phyloP scores from a whole-genome alignment of 441 rosid species.

The Erodium moschatum region DNA sequence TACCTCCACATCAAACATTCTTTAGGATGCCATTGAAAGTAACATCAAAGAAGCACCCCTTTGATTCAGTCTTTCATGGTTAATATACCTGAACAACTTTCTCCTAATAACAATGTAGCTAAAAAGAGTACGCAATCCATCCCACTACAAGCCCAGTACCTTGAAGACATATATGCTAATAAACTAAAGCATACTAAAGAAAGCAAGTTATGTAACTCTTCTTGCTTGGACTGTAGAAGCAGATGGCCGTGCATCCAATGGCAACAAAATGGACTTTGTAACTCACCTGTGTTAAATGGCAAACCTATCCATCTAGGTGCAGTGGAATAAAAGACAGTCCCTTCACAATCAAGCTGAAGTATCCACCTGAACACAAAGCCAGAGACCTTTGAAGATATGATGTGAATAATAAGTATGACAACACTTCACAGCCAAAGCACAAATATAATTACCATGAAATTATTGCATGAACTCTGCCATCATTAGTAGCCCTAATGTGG shows the following conservation, averaged over 20 bases:
- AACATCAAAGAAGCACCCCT: constrained; percentile 1
- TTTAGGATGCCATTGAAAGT: constrained; percentile 9
- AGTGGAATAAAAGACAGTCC: constrained; percentile 76
- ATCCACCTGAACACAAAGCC: constrained; percentile 56
- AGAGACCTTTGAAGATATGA: neutral
- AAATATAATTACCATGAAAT: constrained; percentile 57
- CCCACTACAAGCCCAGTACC: neutral
- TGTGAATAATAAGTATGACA: neutral
- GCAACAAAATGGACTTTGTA: neutral
- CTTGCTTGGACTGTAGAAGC: neutral
- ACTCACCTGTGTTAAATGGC: constrained; percentile 35
- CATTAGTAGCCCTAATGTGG: constrained; percentile 40
- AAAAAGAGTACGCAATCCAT: neutral
- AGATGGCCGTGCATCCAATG: neutral
- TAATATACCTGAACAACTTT: constrained; percentile 1
- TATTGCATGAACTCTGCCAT: constrained; percentile 73
- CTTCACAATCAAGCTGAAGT: constrained; percentile 84
- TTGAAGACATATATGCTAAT: neutral
- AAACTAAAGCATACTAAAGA: constrained; percentile 3
- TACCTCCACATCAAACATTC: constrained; percentile 1
- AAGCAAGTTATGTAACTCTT: neutral
- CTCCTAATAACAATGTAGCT: neutral
- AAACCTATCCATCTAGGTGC: constrained; percentile 74
- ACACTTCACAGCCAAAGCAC: neutral
- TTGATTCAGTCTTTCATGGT: neutral